Evolutionary conservation across 495 filamentous ascomycete species (phyloP).

Genomic region (Penicillium pulvis): DNA sequence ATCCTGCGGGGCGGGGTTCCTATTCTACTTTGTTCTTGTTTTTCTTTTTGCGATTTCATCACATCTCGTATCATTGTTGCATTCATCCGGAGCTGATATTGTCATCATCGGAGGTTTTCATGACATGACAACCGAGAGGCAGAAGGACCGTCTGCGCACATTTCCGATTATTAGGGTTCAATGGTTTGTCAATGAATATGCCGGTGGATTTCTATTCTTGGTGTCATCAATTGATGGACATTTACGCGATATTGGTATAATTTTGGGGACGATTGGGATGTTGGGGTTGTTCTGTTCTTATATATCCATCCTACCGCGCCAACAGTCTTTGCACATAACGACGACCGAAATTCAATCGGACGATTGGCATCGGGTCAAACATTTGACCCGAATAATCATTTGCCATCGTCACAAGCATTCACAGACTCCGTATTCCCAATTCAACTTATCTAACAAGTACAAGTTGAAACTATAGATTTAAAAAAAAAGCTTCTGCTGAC

Average conservation of each 20-base stretch:
- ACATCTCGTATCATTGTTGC: constrained; percentile 1
- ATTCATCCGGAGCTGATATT: neutral
- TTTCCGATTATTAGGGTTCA: neutral
- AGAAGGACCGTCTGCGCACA: neutral
- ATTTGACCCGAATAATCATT: constrained; percentile 1
- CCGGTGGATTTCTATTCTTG: neutral
- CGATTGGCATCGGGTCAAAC: constrained; percentile 11
- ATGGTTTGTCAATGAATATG: neutral
- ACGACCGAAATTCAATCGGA: constrained; percentile 12
- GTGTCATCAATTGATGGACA: neutral
- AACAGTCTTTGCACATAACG: constrained; percentile 19
- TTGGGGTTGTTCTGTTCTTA: constrained; percentile 4
- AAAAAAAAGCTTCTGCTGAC: constrained; percentile 24
- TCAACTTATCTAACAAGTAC: neutral
- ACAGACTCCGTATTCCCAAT: neutral
- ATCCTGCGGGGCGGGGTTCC: constrained; percentile 11
- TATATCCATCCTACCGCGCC: constrained; percentile 8
- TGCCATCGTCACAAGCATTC: constrained; percentile 6
- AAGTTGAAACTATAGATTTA: neutral
- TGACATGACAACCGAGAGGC: constrained; percentile 4
- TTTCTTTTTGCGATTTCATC: neutral
- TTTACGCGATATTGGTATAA: neutral
- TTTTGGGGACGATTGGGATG: neutral
- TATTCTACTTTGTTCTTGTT: neutral
- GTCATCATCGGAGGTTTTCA: neutral